These are phyloP conservation scores for Epicoccum nigrum DNA, from an alignment of 2,329 filamentous ascomycete species.

Conservation along the genomic window DNA sequence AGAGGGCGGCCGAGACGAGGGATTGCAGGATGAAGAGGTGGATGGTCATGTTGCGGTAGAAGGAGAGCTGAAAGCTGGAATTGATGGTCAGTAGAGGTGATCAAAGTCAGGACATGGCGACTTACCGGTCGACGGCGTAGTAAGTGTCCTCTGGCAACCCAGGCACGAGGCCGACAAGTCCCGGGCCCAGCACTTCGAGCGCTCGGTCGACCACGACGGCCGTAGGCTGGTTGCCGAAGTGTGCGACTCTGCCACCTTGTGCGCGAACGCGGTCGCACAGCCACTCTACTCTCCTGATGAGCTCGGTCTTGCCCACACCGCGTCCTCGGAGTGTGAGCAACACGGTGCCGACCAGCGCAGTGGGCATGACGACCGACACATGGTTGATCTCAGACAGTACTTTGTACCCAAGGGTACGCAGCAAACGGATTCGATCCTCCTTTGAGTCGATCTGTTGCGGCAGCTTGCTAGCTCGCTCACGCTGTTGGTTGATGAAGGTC, in stretches of 20 bases:
- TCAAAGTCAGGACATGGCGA: background rate
- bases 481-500: slow-evolving; percentile 79
- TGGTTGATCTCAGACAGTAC: slow-evolving; percentile 94
- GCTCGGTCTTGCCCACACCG: slow-evolving; percentile 85
- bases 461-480: slow-evolving; percentile 59
- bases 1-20: slow-evolving; percentile 87
- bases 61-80: slow-evolving; percentile 82
- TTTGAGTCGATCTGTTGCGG: slow-evolving; percentile 44
- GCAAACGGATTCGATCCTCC: slow-evolving; percentile 69
- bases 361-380: slow-evolving; percentile 97
- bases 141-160: slow-evolving; percentile 89
- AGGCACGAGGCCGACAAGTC: slow-evolving; percentile 80
- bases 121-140: slow-evolving; percentile 81
- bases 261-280: slow-evolving; percentile 78
- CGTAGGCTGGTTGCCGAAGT: slow-evolving; percentile 83
- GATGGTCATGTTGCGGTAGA: slow-evolving; percentile 99
- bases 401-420: slow-evolving; percentile 88
- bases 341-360: slow-evolving; percentile 91
- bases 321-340: slow-evolving; percentile 88
- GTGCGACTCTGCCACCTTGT: slow-evolving; percentile 90
- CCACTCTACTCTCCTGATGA: slow-evolving; percentile 89
- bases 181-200: slow-evolving; percentile 87
- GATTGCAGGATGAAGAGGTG: slow-evolving; percentile 96
- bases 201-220: slow-evolving; percentile 85
- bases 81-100: slow-evolving; percentile 2